Evolutionary conservation across 2,329 filamentous ascomycete species (phyloP), one percentile per base, ranked within the genome.

Genomic region (Aspergillus fijiensis): DNA sequence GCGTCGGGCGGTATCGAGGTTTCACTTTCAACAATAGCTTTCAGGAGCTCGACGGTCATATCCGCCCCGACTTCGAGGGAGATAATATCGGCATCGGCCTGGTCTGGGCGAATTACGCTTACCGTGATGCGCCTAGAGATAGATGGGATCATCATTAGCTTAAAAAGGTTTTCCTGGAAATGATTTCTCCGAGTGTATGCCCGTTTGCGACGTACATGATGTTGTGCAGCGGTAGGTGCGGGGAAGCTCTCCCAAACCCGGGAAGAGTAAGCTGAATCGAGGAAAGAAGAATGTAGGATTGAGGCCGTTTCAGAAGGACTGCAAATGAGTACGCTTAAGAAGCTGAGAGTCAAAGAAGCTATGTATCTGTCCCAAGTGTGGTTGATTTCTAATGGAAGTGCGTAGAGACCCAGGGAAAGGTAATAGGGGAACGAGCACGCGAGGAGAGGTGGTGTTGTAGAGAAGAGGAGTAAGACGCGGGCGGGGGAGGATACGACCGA

Each of bases 21-120:
- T 77, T 98, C 94, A 76, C 87, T 90, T 74, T 95, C 87, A 73
- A 99, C 89, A 72, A 92, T 90, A 72, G 88, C 90, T 77, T 96
- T 96, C 66, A 99, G 85, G 56, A 92, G 89, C 70, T 88, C 88
- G 68, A 98, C 79, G 51, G 91, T 91, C 82, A 95, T 92, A 70
- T 91, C 90, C 48, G 87, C 84, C 62, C 89, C 89, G 66, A 96
- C 87, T 69, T 96, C 92, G 67, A 96, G 85, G 59, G 87, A 89
- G 69, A 96, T 82, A 72, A 96, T 84, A 71, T 92, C 90, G 65
- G 88, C 85, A 74, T 92, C 89, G 67, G 80, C 78, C 65, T 87
- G 82, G 73, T 90, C 87, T 65, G 89, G 86, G 66, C 89, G 89
- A 73, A 89, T 89, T 74, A 96, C 90, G 76, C 86, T 91, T 77